Base-by-base conservation (phyloP, 257 asterid species). In the Eustoma russellianum region DNA sequence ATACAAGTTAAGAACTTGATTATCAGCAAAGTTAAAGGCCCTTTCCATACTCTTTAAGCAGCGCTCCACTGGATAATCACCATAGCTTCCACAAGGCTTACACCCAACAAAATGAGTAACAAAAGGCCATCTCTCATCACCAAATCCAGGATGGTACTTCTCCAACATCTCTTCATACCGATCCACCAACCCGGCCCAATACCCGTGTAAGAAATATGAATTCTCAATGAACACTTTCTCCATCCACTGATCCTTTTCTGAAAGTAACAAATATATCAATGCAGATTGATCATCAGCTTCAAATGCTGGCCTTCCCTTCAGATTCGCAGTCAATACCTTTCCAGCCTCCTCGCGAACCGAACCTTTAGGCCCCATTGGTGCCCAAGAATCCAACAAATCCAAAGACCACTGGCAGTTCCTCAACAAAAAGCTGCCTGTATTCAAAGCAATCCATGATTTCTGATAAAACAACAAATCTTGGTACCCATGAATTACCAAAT, bases 281-380 rank as follows among this genome's bases (percentile, higher is more conserved):
- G 97, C 95, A 50, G 97, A 90, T 71, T 90, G 97, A 73, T 90
- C 97, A 43, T 90, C 97, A 0, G 97, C 98, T 72, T 90, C 98
- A 30, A 90, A 90, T 13, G 77, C 78, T 0, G 98, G 98, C 62
- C 98, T 74, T 2, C 96, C 98, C 85, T 83, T 90, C 65, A 90
- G 61, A 66, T 81, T 73, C 4, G 88, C 86, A 0, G 98, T 86
- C 83, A 90, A 69, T 57, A 90, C 55, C 82, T 73, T 86, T 56
- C 98, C 98, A 0, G 93, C 79, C 57, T 86, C 95, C 60, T 86
- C 96, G 5, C 97, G 87, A 11, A 74, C 57, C 5, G 82, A 80
- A 52, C 96, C 97, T 72, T 78, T 83, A 0, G 93, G 94, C 34
- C 97, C 97, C 97, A 89, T 86, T 0, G 94, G 91, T 2, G 96